Evolutionary conservation across 23 red algal genomes (phyloP).

Genomic region (Cyanidiococcus yangmingshanensis): DNA sequence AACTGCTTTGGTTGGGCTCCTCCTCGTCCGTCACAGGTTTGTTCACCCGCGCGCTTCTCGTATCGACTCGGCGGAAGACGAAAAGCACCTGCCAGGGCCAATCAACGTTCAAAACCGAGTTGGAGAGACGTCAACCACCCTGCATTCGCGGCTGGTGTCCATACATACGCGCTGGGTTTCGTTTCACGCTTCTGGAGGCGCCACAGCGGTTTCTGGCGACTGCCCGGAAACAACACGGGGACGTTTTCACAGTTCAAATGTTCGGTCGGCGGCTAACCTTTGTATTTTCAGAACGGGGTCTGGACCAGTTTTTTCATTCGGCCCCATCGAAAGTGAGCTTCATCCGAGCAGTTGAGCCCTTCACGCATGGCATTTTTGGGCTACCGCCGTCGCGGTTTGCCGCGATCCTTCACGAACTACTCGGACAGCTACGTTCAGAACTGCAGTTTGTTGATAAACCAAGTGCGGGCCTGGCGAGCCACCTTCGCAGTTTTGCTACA

Average conservation of each 20-base stretch:
- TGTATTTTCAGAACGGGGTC: neutral
- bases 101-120: neutral
- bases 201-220: slow-evolving; percentile 5
- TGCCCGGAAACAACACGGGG: slow-evolving; percentile 11
- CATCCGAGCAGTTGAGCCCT: slow-evolving; percentile 22
- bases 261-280: slow-evolving; percentile 26
- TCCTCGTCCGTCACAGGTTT: no score
- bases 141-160: slow-evolving; percentile 9
- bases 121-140: neutral
- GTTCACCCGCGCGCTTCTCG: no score
- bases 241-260: slow-evolving; percentile 23
- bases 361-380: slow-evolving; percentile 31
- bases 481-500: neutral
- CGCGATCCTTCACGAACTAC: neutral
- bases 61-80: no score
- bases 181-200: neutral
- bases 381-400: slow-evolving; percentile 11
- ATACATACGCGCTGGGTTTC: neutral
- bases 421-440: slow-evolving; percentile 11
- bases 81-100: no score
- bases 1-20: no score
- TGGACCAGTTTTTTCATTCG: slow-evolving; percentile 17
- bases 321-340: slow-evolving; percentile 17
- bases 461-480: neutral
- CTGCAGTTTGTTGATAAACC: neutral